These are phyloP conservation scores for Leishmania amazonensis DNA, from an alignment of 208 protist genomes.

Conservation along the genomic window DNA sequence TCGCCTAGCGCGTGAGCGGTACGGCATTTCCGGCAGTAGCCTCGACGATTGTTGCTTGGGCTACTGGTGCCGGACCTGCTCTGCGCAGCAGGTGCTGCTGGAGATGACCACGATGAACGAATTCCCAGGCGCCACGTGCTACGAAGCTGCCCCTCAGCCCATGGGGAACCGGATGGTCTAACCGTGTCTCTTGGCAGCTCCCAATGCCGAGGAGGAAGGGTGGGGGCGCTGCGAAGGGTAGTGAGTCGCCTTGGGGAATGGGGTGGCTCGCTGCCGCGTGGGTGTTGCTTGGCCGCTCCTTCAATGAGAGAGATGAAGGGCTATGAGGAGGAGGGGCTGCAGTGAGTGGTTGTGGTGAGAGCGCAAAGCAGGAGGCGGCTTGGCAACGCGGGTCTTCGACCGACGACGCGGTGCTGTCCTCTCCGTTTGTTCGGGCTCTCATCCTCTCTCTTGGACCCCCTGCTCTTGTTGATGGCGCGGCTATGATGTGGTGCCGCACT, in stretches of 20 bases:
- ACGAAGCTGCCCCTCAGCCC: slow-evolving; percentile 26
- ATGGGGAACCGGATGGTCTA: slow-evolving; percentile 36
- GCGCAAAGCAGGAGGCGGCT: neutral
- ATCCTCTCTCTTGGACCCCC: neutral
- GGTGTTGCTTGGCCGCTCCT: neutral
- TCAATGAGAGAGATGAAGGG: neutral
- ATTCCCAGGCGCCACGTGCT: slow-evolving; percentile 64
- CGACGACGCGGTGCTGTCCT: neutral
- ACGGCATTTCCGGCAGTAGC: slow-evolving; percentile 26
- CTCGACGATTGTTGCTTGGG: slow-evolving; percentile 28
- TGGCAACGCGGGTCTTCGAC: neutral
- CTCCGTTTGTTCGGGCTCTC: neutral
- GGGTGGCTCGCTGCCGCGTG: neutral
- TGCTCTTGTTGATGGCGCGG: neutral
- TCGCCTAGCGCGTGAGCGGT: slow-evolving; percentile 28
- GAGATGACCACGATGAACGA: slow-evolving; percentile 64
- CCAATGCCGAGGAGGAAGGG: neutral
- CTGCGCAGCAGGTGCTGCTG: slow-evolving; percentile 54
- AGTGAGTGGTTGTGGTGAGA: neutral
- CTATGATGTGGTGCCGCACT: neutral
- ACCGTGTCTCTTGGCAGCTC: neutral
- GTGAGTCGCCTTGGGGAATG: neutral
- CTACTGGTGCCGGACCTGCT: slow-evolving; percentile 46
- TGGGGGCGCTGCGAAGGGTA: neutral
- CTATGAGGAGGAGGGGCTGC: neutral